These are phyloP conservation scores for Penicillium cinerascens DNA, from an alignment of 495 filamentous ascomycete genomes.

Conservation along the genomic window DNA sequence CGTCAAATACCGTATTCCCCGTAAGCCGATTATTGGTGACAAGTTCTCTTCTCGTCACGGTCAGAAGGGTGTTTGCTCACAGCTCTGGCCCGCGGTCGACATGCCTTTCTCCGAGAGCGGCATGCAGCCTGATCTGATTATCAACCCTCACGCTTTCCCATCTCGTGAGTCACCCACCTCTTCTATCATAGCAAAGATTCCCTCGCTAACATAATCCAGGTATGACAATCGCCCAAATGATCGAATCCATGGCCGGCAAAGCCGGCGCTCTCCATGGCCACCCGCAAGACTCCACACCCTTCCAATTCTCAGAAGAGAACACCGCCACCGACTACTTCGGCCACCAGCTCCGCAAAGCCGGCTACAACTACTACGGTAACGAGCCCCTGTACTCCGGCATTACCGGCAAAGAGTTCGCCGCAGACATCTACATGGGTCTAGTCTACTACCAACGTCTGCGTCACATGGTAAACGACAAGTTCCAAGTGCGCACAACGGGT, in stretches of 20 bases:
- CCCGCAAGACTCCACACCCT: slow-evolving; percentile 91
- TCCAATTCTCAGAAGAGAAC: slow-evolving; percentile 87
- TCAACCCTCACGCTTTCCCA: slow-evolving; percentile 99
- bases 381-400: slow-evolving; percentile 97
- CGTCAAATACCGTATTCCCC: slow-evolving; percentile 88
- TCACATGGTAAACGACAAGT: slow-evolving; percentile 99
- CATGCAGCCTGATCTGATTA: slow-evolving; percentile 96
- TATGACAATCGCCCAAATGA: slow-evolving; percentile 99
- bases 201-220: slow-evolving; percentile 27
- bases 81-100: slow-evolving; percentile 89
- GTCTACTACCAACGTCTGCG: slow-evolving; percentile 97
- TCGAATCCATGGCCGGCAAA: slow-evolving; percentile 95
- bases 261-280: slow-evolving; percentile 89
- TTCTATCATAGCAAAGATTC: not conserved
- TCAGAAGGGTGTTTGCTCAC: slow-evolving; percentile 74
- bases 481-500: slow-evolving; percentile 94
- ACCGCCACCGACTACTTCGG: slow-evolving; percentile 95
- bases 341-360: slow-evolving; percentile 86
- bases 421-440: slow-evolving; percentile 94
- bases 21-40: slow-evolving; percentile 83
- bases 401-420: slow-evolving; percentile 87
- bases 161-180: slow-evolving; percentile 58
- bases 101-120: slow-evolving; percentile 98
- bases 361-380: slow-evolving; percentile 97
- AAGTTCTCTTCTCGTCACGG: slow-evolving; percentile 59